Evolutionary conservation across 371 early-diverging fungal species (phyloP).

Genomic region (Mortierella sp.): DNA sequence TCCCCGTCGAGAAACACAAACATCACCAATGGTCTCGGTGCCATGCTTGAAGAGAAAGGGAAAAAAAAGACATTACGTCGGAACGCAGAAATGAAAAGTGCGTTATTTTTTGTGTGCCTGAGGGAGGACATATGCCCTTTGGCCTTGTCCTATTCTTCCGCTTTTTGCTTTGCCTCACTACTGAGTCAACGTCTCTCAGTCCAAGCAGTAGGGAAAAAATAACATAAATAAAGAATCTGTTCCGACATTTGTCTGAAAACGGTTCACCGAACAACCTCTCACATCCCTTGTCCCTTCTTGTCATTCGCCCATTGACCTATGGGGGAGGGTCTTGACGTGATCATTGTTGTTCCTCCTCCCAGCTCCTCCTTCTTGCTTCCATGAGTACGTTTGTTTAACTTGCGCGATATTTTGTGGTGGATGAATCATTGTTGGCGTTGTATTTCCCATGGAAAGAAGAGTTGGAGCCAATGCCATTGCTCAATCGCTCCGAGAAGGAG

Average conservation of each 20-base stretch:
- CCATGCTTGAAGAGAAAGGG: neutral
- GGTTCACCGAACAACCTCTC: neutral
- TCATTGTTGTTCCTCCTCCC: neutral
- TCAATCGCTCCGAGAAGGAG: neutral
- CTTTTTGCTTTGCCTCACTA: neutral
- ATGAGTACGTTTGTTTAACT: neutral
- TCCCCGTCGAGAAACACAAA: neutral
- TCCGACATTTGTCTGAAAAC: neutral
- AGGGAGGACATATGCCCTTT: neutral
- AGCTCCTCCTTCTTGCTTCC: neutral
- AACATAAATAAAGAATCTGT: neutral
- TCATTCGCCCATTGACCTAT: neutral
- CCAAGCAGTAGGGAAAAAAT: neutral
- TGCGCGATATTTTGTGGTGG: neutral
- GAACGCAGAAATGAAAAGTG: neutral
- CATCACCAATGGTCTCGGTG: neutral
- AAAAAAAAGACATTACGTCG: neutral
- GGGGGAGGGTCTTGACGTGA: neutral
- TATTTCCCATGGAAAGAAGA: neutral
- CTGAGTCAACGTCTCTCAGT: neutral
- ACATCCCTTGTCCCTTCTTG: neutral
- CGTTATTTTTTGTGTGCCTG: constrained; percentile 10
- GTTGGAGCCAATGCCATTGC: neutral
- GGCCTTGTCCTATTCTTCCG: constrained; percentile 6
- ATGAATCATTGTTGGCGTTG: neutral